Conservation (phyloP, 1,284 basidiomycete genomes). For the Irpex rosettiformis region DNA sequence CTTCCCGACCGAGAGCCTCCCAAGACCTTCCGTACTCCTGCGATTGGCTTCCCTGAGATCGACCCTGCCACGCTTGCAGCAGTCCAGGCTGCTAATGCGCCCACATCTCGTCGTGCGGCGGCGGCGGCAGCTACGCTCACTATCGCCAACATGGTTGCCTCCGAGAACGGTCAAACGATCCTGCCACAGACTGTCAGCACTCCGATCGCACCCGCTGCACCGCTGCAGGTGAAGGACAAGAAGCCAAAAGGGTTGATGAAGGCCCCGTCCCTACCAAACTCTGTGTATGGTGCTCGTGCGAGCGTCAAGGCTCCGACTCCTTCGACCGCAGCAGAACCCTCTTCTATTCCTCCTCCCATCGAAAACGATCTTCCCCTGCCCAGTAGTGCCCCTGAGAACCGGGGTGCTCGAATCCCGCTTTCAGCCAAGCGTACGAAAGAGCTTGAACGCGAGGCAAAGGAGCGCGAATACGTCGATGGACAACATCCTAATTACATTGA, state of each 20-base stretch:
- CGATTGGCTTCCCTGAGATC: conserved; percentile 79
- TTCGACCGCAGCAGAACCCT: conserved; percentile 63
- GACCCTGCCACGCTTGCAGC: conserved; percentile 65
- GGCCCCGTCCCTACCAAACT: conserved; percentile 53
- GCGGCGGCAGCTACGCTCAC: conserved; percentile 80
- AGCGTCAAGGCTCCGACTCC: conserved; percentile 51
- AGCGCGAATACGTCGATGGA: conserved; percentile 75
- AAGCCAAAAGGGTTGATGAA: conserved; percentile 72
- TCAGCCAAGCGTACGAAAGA: conserved; percentile 67
- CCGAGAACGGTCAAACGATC: conserved; percentile 67
- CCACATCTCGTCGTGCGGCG: conserved; percentile 74
- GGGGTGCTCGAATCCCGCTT: conserved; percentile 40
- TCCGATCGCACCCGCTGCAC: conserved; percentile 37
- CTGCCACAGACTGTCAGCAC: conserved; percentile 48
- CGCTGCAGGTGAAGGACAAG: conserved; percentile 50
- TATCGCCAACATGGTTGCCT: conserved; percentile 82
- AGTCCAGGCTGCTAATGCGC: conserved; percentile 59
- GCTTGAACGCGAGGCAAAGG: conserved; percentile 75
- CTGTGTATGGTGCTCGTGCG: conserved; percentile 58
- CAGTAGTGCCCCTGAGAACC: conserved; percentile 40
- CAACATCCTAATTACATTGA: conserved; percentile 80
- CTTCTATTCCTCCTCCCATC: conserved; percentile 50
- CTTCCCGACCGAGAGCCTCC: conserved; percentile 92
- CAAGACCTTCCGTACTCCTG: conserved; percentile 87
- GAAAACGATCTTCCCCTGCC: conserved; percentile 53